phyloP scores from a whole-genome alignment of 192 early-diverging fungal species.

The Backusella circina region DNA sequence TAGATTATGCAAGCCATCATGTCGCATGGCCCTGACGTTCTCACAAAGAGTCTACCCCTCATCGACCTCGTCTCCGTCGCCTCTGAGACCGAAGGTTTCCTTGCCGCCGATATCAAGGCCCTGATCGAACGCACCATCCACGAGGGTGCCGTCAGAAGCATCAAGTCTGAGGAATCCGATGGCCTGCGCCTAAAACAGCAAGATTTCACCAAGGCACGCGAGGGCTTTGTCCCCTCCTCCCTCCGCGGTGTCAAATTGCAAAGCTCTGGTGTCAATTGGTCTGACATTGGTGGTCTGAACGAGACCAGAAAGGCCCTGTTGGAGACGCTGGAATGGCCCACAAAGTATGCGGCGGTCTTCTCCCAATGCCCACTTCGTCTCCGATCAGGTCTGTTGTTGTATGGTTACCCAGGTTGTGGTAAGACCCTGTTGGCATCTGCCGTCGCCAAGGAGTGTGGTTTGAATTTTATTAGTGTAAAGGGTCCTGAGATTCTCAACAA shows the following conservation, averaged over 20 bases:
- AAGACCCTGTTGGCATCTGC: constrained; percentile 96
- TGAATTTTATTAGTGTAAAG: constrained; percentile 97
- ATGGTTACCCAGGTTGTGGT: constrained; percentile 98
- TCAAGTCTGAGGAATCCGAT: constrained; percentile 16
- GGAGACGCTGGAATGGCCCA: constrained; percentile 95
- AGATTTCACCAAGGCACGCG: constrained; percentile 73
- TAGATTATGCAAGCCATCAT: constrained; percentile 74
- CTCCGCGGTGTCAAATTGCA: constrained; percentile 78
- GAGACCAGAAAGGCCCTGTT: constrained; percentile 76
- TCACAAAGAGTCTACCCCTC: constrained; percentile 43
- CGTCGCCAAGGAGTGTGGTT: constrained; percentile 92
- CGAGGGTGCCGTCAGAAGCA: constrained; percentile 67
- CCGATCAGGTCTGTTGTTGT: constrained; percentile 89
- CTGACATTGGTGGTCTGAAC: constrained; percentile 83
- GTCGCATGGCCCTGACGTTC: constrained; percentile 43
- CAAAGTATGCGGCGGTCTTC: constrained; percentile 89
- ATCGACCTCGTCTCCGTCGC: constrained; percentile 74
- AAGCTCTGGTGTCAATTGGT: constrained; percentile 73
- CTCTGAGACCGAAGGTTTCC: constrained; percentile 83
- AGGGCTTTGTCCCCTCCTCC: constrained; percentile 77
- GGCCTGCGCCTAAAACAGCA: constrained; percentile 40
- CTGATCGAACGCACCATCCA: constrained; percentile 80
- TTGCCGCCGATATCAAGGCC: constrained; percentile 75
- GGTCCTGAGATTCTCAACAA: constrained; percentile 98
- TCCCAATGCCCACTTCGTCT: constrained; percentile 83